Percentiles rank a stretch among this genome's conserved stretches.
Conservation (phyloP, 2,329 filamentous ascomycete species). For the Tolypocladium cylindrosporum region DNA sequence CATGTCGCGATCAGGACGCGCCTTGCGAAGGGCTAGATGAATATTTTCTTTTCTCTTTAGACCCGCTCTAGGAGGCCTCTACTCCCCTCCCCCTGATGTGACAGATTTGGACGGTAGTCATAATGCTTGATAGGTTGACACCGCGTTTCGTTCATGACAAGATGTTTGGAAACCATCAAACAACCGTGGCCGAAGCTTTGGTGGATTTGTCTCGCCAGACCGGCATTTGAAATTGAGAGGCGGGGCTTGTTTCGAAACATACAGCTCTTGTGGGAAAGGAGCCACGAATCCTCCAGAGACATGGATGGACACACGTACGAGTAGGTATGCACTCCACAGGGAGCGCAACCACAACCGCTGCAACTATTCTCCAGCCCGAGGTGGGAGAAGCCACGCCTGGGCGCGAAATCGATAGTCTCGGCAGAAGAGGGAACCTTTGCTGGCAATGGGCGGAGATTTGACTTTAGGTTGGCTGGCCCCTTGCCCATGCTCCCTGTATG, state of each 20-base stretch:
- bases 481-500: background rate
- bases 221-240: background rate
- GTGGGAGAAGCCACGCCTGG: background rate
- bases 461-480: background rate
- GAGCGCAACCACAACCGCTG: background rate
- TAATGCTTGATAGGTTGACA: background rate
- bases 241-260: background rate
- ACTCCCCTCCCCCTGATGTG: no score
- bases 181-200: background rate
- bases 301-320: background rate
- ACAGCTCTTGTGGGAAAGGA: background rate
- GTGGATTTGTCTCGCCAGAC: background rate
- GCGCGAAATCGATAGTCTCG: background rate
- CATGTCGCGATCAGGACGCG: background rate
- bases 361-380: background rate
- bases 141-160: background rate
- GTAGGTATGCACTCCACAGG: background rate
- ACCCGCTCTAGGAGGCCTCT: background rate
- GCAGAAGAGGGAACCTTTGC: background rate
- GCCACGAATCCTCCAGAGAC: background rate
- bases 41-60: background rate
- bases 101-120: background rate
- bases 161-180: background rate
- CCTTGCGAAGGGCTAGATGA: background rate
- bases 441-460: background rate